phyloP scores from a whole-genome alignment of 257 asterid species.

The Primulina eburnea region DNA sequence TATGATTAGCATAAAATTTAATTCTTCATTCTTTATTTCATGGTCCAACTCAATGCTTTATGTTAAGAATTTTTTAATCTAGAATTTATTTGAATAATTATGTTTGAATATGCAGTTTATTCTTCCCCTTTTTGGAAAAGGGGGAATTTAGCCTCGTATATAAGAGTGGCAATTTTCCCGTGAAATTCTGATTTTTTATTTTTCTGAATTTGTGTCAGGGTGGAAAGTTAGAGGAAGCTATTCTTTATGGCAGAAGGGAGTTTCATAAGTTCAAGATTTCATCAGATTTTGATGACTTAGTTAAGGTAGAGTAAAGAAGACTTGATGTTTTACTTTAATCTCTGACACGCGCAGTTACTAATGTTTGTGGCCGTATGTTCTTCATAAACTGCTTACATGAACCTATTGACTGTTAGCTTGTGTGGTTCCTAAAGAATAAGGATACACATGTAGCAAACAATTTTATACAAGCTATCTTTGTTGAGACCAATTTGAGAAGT shows the following conservation, averaged over 20 bases:
- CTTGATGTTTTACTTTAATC: neutral
- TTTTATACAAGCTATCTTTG: neutral
- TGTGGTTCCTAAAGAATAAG: neutral
- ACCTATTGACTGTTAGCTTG: slow-evolving; percentile 7
- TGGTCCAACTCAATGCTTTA: neutral
- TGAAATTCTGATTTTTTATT: neutral
- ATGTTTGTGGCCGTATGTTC: neutral
- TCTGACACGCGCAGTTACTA: neutral
- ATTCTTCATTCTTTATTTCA: neutral
- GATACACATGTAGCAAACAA: neutral
- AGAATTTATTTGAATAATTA: neutral
- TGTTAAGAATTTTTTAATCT: no score
- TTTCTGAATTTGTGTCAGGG: slow-evolving; percentile 35
- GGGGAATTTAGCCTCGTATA: neutral
- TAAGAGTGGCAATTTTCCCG: neutral
- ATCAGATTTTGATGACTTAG: slow-evolving; percentile 56
- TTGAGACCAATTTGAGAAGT: neutral
- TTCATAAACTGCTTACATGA: neutral
- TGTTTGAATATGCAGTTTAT: neutral
- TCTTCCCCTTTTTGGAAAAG: slow-evolving; percentile 1
- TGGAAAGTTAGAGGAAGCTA: slow-evolving; percentile 71
- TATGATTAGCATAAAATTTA: neutral
- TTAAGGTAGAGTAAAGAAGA: slow-evolving; percentile 48
- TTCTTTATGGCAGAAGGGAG: slow-evolving; percentile 59
- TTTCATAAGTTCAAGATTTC: slow-evolving; percentile 60